Percentiles rank a stretch among this genome's conserved stretches.
These are phyloP conservation scores for Sideroxylon spinosum DNA, from an alignment of 179 eudicot genomes.

Conservation along the genomic window DNA sequence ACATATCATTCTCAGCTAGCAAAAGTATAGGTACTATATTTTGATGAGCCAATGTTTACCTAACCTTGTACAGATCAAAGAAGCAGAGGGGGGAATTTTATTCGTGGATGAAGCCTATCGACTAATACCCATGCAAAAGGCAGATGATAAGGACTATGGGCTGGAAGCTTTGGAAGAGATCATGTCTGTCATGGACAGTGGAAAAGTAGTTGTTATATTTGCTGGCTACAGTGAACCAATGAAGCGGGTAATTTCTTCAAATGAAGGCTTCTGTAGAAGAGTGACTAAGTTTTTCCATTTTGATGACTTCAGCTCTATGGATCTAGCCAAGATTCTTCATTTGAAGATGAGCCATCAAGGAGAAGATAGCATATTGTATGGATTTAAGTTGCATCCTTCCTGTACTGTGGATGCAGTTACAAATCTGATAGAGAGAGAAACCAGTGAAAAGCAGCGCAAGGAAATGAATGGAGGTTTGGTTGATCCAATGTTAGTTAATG, in stretches of 20 bases:
- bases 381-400: constrained; percentile 63
- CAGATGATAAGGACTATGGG: constrained; percentile 93
- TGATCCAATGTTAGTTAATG: constrained; percentile 82
- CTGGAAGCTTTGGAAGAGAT: constrained; percentile 96
- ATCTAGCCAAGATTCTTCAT: constrained; percentile 67
- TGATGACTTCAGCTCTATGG: constrained; percentile 60
- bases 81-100: constrained; percentile 95
- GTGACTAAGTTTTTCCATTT: constrained; percentile 90
- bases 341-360: constrained; percentile 60
- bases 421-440: constrained; percentile 56
- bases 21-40: neutral
- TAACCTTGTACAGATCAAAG: constrained; percentile 96
- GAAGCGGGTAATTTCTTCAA: constrained; percentile 85
- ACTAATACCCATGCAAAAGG: constrained; percentile 83
- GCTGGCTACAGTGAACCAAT: constrained; percentile 95
- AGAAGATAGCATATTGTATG: constrained; percentile 63
- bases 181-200: constrained; percentile 94
- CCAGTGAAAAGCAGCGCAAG: constrained; percentile 62
- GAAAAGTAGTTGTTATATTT: constrained; percentile 86
- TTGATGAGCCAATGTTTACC: too few species aligned
- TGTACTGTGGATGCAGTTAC: constrained; percentile 64
- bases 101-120: constrained; percentile 99
- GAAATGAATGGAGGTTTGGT: constrained; percentile 95
- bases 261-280: constrained; percentile 92
- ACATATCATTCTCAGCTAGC: neutral